phyloP scores from a whole-genome alignment of 192 early-diverging fungal genomes.

The Dispira simplex region DNA sequence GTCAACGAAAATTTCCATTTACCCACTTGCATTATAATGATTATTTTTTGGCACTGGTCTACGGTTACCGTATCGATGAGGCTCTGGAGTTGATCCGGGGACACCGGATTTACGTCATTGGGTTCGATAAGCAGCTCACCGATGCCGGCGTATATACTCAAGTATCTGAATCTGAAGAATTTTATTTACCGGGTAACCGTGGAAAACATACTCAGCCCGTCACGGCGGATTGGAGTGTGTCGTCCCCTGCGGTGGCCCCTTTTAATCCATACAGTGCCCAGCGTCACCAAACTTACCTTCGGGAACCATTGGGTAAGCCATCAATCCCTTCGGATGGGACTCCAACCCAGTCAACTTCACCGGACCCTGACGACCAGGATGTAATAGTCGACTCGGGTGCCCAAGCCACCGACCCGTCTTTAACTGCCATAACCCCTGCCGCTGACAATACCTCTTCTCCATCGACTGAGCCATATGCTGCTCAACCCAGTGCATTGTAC shows the following conservation, averaged over 20 bases:
- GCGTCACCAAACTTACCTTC: neutral
- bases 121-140: neutral
- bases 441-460: neutral
- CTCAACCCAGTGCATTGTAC: neutral
- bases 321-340: neutral
- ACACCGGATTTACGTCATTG: slow-evolving; percentile 1
- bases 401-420: neutral
- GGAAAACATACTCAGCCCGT: neutral
- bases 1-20: neutral
- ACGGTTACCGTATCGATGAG: slow-evolving; percentile 6
- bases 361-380: too few species aligned
- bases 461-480: neutral
- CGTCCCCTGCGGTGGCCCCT: slow-evolving; percentile 2
- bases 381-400: too few species aligned
- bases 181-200: neutral
- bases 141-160: neutral
- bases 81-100: slow-evolving; percentile 1
- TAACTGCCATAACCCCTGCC: neutral
- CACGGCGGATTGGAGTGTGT: slow-evolving; percentile 1
- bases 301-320: neutral
- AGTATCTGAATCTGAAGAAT: neutral
- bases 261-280: neutral
- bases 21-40: slow-evolving; percentile 11
- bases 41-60: slow-evolving; percentile 9
- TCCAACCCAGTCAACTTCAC: too few species aligned